Conservation (phyloP, 2,329 filamentous ascomycete species). For the Fusarium luffae region DNA sequence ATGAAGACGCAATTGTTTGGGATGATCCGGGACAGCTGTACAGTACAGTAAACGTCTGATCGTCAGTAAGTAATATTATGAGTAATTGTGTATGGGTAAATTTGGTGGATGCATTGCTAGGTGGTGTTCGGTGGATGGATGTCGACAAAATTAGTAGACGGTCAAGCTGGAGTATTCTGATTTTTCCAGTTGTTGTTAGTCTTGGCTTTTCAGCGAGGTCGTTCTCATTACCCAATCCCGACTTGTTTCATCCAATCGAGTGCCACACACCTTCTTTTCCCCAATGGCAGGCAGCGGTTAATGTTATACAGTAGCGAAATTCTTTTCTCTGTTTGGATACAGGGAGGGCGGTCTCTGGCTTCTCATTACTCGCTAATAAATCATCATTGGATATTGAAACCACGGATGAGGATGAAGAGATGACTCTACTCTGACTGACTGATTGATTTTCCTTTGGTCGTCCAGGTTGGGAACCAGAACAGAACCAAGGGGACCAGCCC, state of each 20-base stretch:
- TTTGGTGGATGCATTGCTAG: slow-evolving; percentile 20
- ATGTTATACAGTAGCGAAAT: slow-evolving; percentile 9
- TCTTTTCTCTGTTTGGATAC: slow-evolving; percentile 34
- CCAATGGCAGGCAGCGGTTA: slow-evolving; percentile 32
- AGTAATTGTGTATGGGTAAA: slow-evolving; percentile 22
- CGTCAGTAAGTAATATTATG: slow-evolving; percentile 21
- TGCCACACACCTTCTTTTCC: slow-evolving; percentile 36
- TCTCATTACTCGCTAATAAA: slow-evolving; percentile 31
- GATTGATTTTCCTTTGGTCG: slow-evolving; percentile 1
- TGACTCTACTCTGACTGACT: slow-evolving; percentile 7
- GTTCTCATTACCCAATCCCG: slow-evolving; percentile 54
- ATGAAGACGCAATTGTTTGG: slow-evolving; percentile 22
- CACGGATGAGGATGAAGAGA: slow-evolving; percentile 1
- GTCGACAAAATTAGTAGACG: slow-evolving; percentile 29
- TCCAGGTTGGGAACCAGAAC: background rate
- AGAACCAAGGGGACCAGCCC: slow-evolving; percentile 13
- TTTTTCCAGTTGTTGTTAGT: slow-evolving; percentile 18
- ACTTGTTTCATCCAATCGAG: slow-evolving; percentile 48
- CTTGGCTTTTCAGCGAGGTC: slow-evolving; percentile 43
- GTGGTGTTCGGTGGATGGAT: slow-evolving; percentile 8
- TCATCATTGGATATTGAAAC: slow-evolving; percentile 27
- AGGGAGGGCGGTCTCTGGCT: slow-evolving; percentile 25
- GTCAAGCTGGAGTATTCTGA: slow-evolving; percentile 26
- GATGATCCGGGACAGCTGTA: background rate
- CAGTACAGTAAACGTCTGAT: slow-evolving; percentile 21